Evolutionary conservation across 2,329 filamentous ascomycete species (phyloP).

Genomic region (Monilinia laxa): DNA sequence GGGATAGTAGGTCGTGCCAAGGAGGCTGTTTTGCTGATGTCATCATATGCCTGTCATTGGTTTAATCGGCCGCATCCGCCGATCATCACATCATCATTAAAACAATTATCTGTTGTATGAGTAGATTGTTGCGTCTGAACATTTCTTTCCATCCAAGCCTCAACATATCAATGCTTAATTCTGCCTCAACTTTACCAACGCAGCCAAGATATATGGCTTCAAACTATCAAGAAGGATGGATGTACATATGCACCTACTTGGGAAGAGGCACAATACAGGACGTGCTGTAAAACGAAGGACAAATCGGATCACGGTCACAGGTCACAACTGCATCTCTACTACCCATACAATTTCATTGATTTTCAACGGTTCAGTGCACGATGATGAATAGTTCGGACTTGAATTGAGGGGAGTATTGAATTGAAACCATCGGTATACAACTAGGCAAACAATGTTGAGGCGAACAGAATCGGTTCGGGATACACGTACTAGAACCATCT

Average conservation of each 20-base stretch:
- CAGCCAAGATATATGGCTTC: too few relatives aligned
- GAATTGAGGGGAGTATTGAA: neutral
- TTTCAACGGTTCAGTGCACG: neutral
- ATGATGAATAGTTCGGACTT: neutral
- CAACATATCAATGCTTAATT: too few relatives aligned
- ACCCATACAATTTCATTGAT: neutral
- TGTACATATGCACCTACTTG: too few relatives aligned
- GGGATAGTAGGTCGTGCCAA: neutral
- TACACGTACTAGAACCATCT: neutral
- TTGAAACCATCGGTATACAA: neutral
- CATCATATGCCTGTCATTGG: neutral
- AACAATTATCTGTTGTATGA: too few relatives aligned
- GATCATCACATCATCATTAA: slow-evolving; percentile 8
- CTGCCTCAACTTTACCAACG: too few relatives aligned
- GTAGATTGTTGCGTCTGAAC: too few relatives aligned
- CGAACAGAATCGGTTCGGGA: neutral
- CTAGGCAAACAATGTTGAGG: neutral
- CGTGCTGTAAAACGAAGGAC: too few relatives aligned
- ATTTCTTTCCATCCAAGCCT: too few relatives aligned
- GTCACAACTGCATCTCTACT: too few relatives aligned
- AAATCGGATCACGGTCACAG: too few relatives aligned
- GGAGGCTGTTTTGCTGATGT: slow-evolving; percentile 1
- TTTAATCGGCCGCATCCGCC: neutral
- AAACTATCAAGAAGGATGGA: too few relatives aligned
- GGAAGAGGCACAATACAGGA: too few relatives aligned